These are phyloP conservation scores for Haplosporangium gracile DNA, from an alignment of 192 early-diverging fungal genomes.

Conservation along the genomic window DNA sequence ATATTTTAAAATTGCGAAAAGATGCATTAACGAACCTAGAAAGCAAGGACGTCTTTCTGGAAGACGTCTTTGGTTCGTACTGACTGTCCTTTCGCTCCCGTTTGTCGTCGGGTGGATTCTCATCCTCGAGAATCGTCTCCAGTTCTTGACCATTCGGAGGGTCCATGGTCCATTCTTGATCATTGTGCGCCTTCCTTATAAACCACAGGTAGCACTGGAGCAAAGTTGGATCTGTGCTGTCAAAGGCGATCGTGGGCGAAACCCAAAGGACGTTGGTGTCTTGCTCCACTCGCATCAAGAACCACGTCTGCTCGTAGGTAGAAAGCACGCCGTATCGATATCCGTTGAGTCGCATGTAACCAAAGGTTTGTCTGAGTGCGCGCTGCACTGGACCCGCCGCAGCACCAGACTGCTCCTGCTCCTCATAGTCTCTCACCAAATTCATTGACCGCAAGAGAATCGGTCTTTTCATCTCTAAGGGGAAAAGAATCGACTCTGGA, in stretches of 20 bases:
- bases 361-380: constrained; percentile 14
- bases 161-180: not conserved
- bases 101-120: not conserved
- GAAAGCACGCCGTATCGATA: constrained; percentile 38
- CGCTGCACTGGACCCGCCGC: not conserved
- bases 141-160: constrained; percentile 8
- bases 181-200: constrained; percentile 25
- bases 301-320: constrained; percentile 44
- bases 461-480: constrained; percentile 14
- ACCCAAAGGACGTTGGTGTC: not conserved
- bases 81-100: not conserved
- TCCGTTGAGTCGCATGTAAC: constrained; percentile 22
- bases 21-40: no score
- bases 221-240: constrained; percentile 25
- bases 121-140: constrained; percentile 2
- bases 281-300: constrained; percentile 7
- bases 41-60: no score
- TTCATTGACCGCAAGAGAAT: not conserved
- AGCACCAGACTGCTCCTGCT: constrained; percentile 5
- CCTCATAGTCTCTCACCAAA: constrained; percentile 6
- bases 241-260: constrained; percentile 14
- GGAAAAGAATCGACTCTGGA: constrained; percentile 14
- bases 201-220: constrained; percentile 44
- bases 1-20: no score
- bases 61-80: no score